Evolutionary conservation across 1,284 basidiomycete species (phyloP), one percentile per base, ranked within the genome.

Genomic region (Leccinum griseonigrum): DNA sequence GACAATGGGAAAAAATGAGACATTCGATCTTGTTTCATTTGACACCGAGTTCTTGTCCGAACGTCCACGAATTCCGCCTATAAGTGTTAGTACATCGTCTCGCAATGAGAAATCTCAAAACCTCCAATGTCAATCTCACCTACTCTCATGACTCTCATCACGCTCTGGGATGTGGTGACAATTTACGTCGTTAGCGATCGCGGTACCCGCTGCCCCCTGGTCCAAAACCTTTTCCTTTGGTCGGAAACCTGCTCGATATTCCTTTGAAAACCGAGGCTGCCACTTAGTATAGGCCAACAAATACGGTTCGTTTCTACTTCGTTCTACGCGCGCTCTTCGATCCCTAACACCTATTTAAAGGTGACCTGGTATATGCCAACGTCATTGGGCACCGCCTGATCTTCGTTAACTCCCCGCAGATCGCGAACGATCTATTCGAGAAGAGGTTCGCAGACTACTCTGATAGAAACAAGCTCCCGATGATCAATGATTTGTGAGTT

Each of bases 371-470:
- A 4, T 71, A 38, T 16, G 36, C 36, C 36, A 38, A 38, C 16
- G 36, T 38, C 36, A 38, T 38, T 2, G 36, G 36, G 40, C 65
- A 66, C 48, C 70, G 66, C 14, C 57, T 73, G 7, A 60, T 75
- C 43, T 71, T 76, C 50, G 66, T 76, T 53, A 77, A 77, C 57
- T 70, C 18, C 43, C 65, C n/a, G 3, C 67, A 78, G 46, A 72
- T 75, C 8, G 78, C 69, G 4, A 65, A 67, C 7, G 76, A 79
- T n/a, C 70, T 79, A 28, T 78, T 77, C 22, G 72, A 78, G 57
- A 77, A 66, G 46, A 65, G 68, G 13, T 74, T 63, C 29, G 6
- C 54, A 38, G 74, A 74, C 18, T 75, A 73, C 51, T 75, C 71
- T 22, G 74, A 73, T 48, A 65, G 74, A 63, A 75, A 64, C 59